Conservation (phyloP, 495 filamentous ascomycete species). For the Beverwykella pulmonaria region DNA sequence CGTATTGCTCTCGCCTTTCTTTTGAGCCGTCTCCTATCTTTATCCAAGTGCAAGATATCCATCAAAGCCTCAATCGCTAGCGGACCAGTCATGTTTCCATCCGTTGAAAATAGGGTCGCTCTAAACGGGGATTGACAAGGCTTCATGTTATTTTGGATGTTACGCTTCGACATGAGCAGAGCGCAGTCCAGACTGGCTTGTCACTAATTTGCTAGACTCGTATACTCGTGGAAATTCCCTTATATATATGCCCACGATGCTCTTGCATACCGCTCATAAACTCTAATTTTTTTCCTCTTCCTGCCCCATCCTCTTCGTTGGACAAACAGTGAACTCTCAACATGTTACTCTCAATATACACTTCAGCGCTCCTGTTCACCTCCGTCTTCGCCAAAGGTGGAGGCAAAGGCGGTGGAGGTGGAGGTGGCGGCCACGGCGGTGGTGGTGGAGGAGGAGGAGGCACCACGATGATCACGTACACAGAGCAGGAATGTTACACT, state of each 20-base stretch:
- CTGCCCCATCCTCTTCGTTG: background rate
- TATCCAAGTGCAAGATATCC: background rate
- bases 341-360: conserved; percentile 1
- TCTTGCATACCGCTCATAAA: background rate
- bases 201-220: background rate
- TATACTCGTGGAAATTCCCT: no score
- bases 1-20: background rate
- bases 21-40: background rate
- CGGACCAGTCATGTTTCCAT: background rate
- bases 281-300: background rate
- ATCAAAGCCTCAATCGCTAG: background rate
- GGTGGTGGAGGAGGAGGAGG: conserved; percentile 1
- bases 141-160: background rate
- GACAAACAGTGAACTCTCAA: background rate
- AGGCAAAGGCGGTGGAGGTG: conserved; percentile 1
- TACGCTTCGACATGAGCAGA: background rate
- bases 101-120: background rate
- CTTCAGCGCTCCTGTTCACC: background rate
- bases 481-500: conserved; percentile 5
- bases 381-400: background rate
- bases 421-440: conserved; percentile 8
- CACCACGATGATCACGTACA: background rate
- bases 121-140: background rate
- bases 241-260: no score
- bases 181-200: background rate